Conservation (phyloP, 148 eudicot genomes). For the Silene uniflora region DNA sequence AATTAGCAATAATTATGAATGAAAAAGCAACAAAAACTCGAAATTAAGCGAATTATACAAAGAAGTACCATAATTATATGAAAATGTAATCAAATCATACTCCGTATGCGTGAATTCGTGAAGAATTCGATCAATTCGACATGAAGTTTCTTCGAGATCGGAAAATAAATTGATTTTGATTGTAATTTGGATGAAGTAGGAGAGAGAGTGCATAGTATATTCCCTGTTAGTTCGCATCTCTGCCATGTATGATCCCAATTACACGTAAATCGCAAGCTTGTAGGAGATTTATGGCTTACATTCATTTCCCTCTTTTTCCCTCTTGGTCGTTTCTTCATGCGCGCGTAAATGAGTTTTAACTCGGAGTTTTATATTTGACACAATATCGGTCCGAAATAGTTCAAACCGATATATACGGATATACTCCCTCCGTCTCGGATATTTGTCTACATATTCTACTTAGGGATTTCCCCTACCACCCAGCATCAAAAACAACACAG, state of each 20-base stretch:
- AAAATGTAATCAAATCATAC: neutral
- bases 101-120: neutral
- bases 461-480: no score
- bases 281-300: constrained; percentile 17
- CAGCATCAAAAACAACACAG: no score
- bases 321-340: constrained; percentile 3
- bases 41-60: neutral
- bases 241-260: constrained; percentile 5
- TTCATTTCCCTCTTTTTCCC: constrained; percentile 7
- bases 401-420: no score
- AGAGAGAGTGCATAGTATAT: neutral
- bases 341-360: constrained; percentile 9
- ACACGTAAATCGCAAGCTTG: neutral
- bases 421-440: no score
- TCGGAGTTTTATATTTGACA: neutral
- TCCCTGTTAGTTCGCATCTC: constrained; percentile 21
- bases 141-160: neutral
- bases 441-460: no score
- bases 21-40: neutral
- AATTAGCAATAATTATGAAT: neutral
- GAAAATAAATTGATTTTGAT: neutral
- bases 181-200: neutral
- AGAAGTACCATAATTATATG: neutral
- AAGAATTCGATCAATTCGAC: neutral
- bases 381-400: no score